Base-by-base conservation (phyloP, 371 early-diverging fungal genomes). In the Synchytrium microbalum region DNA sequence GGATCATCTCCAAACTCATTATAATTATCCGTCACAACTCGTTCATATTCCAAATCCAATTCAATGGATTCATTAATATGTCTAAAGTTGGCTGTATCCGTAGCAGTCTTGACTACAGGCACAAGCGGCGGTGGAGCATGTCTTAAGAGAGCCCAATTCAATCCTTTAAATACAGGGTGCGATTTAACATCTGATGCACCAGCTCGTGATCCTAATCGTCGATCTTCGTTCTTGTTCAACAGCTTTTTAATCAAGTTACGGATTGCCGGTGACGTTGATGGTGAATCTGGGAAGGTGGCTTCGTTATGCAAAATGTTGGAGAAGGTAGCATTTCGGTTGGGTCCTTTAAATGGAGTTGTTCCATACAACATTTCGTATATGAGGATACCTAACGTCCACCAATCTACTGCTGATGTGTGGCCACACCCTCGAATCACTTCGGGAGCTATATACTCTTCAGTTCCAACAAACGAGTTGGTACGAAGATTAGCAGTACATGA, bases 311-410 rank as follows among this genome's bases (percentile, higher is more conserved):
- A 70, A 54, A 96, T 87, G 66, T 89, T 88, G 26, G 79, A 68
- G 75, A 95, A 96, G 0, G 95, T 95, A 0, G 81, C 82, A 71
- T 89, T 88, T 56, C 95, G 81, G 69, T 87, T 86, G 30, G 73
- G 71, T 61, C 96, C 97, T 76, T 93, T 94, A 84, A 96, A 96
- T 5, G 97, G 97, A 10, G 95, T 96, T 2, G 84, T 87, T 23
- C 92, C 92, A 70, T 80, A 95, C 69, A 96, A 81, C 94, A 98
- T 93, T 73, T 98, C 98, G 72, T 91, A 98, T 3, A 98, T 83
- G 54, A 98, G 79, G 30, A 99, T 93, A 14, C 98, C 99, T 16
- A 98, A 74, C 3, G 97, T 93, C 99, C 99, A 99, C 92, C 98
- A 96, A 81, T 99, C 99, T 23, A 95, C 96, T 1, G 88, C 84